Base-by-base conservation (phyloP, 257 asterid species). In the Avicennia marina region DNA sequence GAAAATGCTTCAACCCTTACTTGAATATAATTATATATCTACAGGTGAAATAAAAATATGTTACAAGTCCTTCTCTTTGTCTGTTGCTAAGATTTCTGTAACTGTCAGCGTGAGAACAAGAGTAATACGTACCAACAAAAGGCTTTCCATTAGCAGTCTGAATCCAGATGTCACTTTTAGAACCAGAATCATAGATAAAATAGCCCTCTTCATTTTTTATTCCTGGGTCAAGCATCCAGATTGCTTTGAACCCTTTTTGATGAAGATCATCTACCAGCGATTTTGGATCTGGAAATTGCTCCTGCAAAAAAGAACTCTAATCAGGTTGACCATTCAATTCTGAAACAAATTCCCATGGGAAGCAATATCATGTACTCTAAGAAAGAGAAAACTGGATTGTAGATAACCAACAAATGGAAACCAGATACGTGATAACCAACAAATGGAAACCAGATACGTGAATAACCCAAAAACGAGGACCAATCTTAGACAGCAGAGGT, bases 191-290 rank as follows among this genome's bases (percentile, higher is more conserved):
- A 63, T 81, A 85, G 48, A 84, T 86, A 69, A 81, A 86, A 63
- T 83, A 91, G 66, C 95, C 98, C 57, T 86, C 74, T 70, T 88
- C 98, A 24, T 64, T 34, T 70, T 91, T 91, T 45, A 91, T 91
- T 74, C 98, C 98, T 1, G 98, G 98, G 74, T 88, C 95, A 48
- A 91, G 93, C 97, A 91, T 91, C 98, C 98, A 91, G 70, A 91
- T 85, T 60, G 95, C 95, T 76, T 83, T 85, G 80, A 88, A 80
- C 71, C 98, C 98, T 53, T 55, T 76, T 72, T 82, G 62, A 64
- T 83, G 95, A 66, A 91, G 95, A 78, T 78, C 82, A n/a, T 78
- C 73, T 24, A 67, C 93, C 67, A 91, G 80, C 57, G 85, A 66
- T 62, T 77, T 77, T 38, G 98, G 98, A 64, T 91, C 85, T 15